Evolutionary conservation across 2,329 filamentous ascomycete genomes (phyloP).

Genomic region (Paracoccidioides lutzii): DNA sequence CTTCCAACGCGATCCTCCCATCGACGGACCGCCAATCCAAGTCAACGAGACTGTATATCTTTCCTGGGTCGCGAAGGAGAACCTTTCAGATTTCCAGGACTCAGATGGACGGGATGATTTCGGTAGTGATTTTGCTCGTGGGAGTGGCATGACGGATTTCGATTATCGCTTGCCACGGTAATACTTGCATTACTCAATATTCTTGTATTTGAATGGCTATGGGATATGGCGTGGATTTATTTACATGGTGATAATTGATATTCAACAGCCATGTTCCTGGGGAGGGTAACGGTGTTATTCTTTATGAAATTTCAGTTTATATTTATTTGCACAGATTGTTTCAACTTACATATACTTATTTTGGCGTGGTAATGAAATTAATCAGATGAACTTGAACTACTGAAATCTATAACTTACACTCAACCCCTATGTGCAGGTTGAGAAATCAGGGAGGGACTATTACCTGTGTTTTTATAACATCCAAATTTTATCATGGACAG

Average conservation of each 20-base stretch:
- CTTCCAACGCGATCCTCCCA: slow-evolving; percentile 1
- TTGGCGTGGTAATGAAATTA: too few species aligned
- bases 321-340: too few species aligned
- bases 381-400: too few species aligned
- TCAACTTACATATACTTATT: too few species aligned
- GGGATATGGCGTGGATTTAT: not conserved
- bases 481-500: too few species aligned
- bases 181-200: not conserved
- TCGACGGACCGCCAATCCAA: not conserved
- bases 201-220: too few species aligned
- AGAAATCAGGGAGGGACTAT: too few species aligned
- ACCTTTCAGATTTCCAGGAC: not conserved
- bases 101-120: not conserved
- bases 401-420: too few species aligned
- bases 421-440: too few species aligned
- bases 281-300: too few species aligned
- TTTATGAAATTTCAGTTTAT: too few species aligned
- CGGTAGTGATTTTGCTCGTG: not conserved
- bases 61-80: slow-evolving; percentile 2
- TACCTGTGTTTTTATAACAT: too few species aligned
- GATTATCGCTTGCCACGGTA: not conserved
- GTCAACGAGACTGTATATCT: slow-evolving; percentile 3
- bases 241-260: not conserved
- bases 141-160: not conserved
- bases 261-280: not conserved